phyloP scores from a whole-genome alignment of 768 basidiomycete genomes.

The Amanita polypyramis region DNA sequence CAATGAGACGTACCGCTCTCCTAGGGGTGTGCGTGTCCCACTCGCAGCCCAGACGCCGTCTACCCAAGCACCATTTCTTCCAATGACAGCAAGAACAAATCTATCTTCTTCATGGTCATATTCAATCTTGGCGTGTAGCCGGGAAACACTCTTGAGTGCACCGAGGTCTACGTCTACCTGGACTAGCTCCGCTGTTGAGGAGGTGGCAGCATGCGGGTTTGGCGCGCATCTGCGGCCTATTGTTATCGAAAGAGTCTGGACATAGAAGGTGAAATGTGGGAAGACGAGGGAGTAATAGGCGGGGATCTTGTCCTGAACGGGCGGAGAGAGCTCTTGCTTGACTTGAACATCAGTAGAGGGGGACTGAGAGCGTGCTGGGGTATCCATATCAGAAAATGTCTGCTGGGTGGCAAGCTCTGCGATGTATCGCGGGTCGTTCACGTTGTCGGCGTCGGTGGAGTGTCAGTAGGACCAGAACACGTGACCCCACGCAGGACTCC shows the following conservation, averaged over 20 bases:
- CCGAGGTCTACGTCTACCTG: conserved; percentile 89
- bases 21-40: conserved; percentile 76
- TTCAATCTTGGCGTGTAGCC: conserved; percentile 91
- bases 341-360: conserved; percentile 19
- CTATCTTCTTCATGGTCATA: conserved; percentile 85
- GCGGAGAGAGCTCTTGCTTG: conserved; percentile 22
- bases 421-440: conserved; percentile 13
- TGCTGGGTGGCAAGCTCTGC: conserved; percentile 10
- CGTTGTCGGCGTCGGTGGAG: conserved; percentile 15
- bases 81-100: conserved; percentile 83
- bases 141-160: conserved; percentile 93
- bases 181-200: conserved; percentile 44
- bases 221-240: conserved; percentile 85
- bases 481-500: conserved; percentile 9
- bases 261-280: conserved; percentile 91
- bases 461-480: conserved; percentile 15
- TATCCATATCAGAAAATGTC: conserved; percentile 25
- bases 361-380: conserved; percentile 30
- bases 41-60: conserved; percentile 93
- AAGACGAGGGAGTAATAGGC: conserved; percentile 94
- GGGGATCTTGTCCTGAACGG: conserved; percentile 67
- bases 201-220: conserved; percentile 32
- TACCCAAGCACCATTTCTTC: conserved; percentile 98
- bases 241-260: conserved; percentile 88
- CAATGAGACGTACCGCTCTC: conserved; percentile 52